A percentile compares a stretch with the other conserved stretches of the same genome.
phyloP scores from a whole-genome alignment of 2,329 filamentous ascomycete species.

The Hymenoscyphus salicellus region DNA sequence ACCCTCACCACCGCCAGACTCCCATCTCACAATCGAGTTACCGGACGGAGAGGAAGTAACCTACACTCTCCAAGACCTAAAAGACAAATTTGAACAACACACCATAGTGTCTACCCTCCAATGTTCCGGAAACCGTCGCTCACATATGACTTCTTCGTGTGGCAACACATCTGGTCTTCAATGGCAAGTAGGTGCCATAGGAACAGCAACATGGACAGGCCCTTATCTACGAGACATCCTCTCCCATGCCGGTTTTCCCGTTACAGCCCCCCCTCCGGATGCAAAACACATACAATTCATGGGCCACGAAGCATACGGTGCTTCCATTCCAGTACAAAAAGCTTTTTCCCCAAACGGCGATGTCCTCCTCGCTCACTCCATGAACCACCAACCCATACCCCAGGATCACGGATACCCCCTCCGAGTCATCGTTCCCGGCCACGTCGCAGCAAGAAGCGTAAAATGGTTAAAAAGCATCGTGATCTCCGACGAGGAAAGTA shows the following conservation, averaged over 20 bases:
- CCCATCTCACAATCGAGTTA: constrained; percentile 44
- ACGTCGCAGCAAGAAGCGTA: constrained; percentile 44
- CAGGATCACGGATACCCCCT: constrained; percentile 47
- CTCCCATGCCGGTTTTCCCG: constrained; percentile 39
- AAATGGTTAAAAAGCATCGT: constrained; percentile 47
- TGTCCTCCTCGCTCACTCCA: constrained; percentile 47
- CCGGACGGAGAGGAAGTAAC: constrained; percentile 37
- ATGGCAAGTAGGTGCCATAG: constrained; percentile 45
- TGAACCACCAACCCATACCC: constrained; percentile 45
- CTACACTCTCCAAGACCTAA: constrained; percentile 45
- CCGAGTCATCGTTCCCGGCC: constrained; percentile 42
- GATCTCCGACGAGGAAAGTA: constrained; percentile 43
- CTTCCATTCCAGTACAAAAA: constrained; percentile 46
- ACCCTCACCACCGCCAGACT: constrained; percentile 32
- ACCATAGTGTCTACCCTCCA: constrained; percentile 49
- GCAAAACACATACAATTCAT: constrained; percentile 23
- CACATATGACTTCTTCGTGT: constrained; percentile 51
- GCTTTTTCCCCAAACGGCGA: constrained; percentile 48
- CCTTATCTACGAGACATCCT: constrained; percentile 46
- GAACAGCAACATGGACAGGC: constrained; percentile 52
- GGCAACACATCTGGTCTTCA: constrained; percentile 47
- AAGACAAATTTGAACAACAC: constrained; percentile 42
- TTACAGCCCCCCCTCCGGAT: constrained; percentile 17
- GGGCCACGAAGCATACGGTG: constrained; percentile 23
- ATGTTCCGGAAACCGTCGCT: constrained; percentile 50